Evolutionary conservation across 306 rosid genomes (phyloP).

Genomic region (Ormosia emarginata): DNA sequence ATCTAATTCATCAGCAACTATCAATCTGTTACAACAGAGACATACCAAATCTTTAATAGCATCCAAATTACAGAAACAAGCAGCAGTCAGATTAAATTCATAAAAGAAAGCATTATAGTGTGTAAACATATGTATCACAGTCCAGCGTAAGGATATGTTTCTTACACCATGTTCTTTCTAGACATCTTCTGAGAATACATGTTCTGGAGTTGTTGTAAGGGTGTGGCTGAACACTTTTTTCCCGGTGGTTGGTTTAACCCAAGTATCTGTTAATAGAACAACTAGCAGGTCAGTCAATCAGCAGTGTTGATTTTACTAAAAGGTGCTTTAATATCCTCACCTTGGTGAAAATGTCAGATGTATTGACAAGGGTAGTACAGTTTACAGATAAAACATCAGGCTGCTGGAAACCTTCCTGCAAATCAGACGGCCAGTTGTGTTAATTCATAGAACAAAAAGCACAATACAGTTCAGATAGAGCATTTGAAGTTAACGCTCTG

Average conservation of each 20-base stretch:
- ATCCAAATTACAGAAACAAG: constrained; percentile 18
- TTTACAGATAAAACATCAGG: constrained; percentile 69
- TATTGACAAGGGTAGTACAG: constrained; percentile 66
- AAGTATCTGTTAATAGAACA: constrained; percentile 56
- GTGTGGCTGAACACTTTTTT: constrained; percentile 43
- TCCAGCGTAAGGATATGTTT: background rate
- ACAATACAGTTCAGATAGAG: background rate
- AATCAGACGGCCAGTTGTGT: background rate
- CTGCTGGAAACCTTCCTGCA: constrained; percentile 51
- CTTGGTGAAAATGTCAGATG: constrained; percentile 76
- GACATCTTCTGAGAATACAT: constrained; percentile 58
- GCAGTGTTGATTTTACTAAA: background rate
- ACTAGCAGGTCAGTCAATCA: constrained; percentile 23
- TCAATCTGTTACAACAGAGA: constrained; percentile 45
- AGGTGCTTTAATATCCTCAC: constrained; percentile 31
- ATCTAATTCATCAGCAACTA: constrained; percentile 91
- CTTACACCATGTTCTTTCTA: constrained; percentile 69
- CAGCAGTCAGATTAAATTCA: background rate
- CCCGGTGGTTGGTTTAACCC: constrained; percentile 37
- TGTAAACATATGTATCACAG: background rate
- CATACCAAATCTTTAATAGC: background rate
- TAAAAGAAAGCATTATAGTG: background rate
- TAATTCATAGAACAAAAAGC: background rate
- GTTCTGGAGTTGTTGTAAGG: constrained; percentile 76
- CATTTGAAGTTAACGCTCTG: background rate